These are phyloP conservation scores for Fusarium secorum DNA, from an alignment of 2,329 filamentous ascomycete genomes.

Conservation along the genomic window DNA sequence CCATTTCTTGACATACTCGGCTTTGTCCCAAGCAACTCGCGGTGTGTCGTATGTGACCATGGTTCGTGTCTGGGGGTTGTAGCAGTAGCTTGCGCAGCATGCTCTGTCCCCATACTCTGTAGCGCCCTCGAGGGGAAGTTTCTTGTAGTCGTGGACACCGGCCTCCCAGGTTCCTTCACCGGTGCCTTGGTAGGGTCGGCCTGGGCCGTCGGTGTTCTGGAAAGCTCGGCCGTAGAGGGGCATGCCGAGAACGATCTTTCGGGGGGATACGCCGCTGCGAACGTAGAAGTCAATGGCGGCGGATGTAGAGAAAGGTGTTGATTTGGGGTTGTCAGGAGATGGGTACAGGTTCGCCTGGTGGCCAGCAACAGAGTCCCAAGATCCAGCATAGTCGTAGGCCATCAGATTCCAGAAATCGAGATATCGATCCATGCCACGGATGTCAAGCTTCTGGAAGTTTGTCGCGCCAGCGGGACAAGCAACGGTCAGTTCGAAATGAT, in stretches of 20 bases:
- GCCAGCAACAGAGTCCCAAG: conserved; percentile 75
- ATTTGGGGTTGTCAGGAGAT: conserved; percentile 61
- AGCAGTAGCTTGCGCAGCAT: conserved; percentile 79
- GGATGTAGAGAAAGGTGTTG: conserved; percentile 81
- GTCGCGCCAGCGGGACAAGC: conserved; percentile 69
- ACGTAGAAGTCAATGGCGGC: conserved; percentile 77
- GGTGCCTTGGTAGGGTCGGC: conserved; percentile 72
- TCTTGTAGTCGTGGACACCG: conserved; percentile 90
- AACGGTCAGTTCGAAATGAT: conserved; percentile 71
- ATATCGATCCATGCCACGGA: conserved; percentile 69
- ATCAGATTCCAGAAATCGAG: conserved; percentile 84
- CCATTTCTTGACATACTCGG: conserved; percentile 70
- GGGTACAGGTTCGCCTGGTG: conserved; percentile 84
- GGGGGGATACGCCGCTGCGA: conserved; percentile 65
- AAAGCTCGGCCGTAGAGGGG: conserved; percentile 92
- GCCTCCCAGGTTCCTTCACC: conserved; percentile 85
- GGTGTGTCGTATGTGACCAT: conserved; percentile 85
- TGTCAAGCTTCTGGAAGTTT: conserved; percentile 69
- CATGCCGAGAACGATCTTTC: conserved; percentile 89
- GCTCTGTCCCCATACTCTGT: conserved; percentile 69
- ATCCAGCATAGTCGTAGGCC: conserved; percentile 89
- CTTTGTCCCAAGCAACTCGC: conserved; percentile 72
- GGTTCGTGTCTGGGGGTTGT: conserved; percentile 66
- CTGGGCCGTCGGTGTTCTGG: conserved; percentile 77
- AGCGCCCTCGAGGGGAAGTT: conserved; percentile 73